phyloP scores from a whole-genome alignment of 2,329 filamentous ascomycete genomes.

The Penicillium sp. region DNA sequence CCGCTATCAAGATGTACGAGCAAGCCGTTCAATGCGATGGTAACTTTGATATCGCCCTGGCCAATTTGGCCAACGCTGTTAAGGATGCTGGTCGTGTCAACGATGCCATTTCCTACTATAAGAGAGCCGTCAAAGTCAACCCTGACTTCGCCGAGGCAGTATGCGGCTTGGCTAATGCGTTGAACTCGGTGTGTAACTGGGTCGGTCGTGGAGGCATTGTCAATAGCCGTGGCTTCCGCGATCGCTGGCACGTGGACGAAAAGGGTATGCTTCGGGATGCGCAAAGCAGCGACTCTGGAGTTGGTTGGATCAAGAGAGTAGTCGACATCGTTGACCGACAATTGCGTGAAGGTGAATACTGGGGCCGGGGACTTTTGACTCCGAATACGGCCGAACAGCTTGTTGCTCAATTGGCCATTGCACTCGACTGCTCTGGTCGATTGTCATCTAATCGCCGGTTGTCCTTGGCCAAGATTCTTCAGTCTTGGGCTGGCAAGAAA shows the following conservation, averaged over 20 bases:
- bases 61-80: slow-evolving; percentile 95
- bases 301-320: slow-evolving; percentile 86
- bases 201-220: slow-evolving; percentile 83
- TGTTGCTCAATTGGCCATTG: slow-evolving; percentile 54
- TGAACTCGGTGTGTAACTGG: slow-evolving; percentile 98
- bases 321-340: slow-evolving; percentile 90
- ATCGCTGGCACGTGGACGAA: slow-evolving; percentile 93
- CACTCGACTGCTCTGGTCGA: slow-evolving; percentile 33
- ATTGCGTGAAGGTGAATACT: slow-evolving; percentile 80
- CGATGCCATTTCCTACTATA: slow-evolving; percentile 92
- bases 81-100: slow-evolving; percentile 93
- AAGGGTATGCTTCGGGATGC: slow-evolving; percentile 82
- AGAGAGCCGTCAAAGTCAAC: slow-evolving; percentile 85
- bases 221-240: slow-evolving; percentile 72
- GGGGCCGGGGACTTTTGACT: slow-evolving; percentile 77
- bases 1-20: slow-evolving; percentile 97
- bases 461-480: slow-evolving; percentile 47
- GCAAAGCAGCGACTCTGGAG: slow-evolving; percentile 64
- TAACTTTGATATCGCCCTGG: slow-evolving; percentile 95
- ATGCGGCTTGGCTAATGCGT: slow-evolving; percentile 89
- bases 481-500: slow-evolving; percentile 71
- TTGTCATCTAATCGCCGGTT: slow-evolving; percentile 35
- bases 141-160: slow-evolving; percentile 97
- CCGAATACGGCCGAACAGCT: slow-evolving; percentile 60
- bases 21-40: slow-evolving; percentile 88